These are phyloP conservation scores for Zarea fungicola DNA, from an alignment of 2,329 filamentous ascomycete species.

Conservation along the genomic window DNA sequence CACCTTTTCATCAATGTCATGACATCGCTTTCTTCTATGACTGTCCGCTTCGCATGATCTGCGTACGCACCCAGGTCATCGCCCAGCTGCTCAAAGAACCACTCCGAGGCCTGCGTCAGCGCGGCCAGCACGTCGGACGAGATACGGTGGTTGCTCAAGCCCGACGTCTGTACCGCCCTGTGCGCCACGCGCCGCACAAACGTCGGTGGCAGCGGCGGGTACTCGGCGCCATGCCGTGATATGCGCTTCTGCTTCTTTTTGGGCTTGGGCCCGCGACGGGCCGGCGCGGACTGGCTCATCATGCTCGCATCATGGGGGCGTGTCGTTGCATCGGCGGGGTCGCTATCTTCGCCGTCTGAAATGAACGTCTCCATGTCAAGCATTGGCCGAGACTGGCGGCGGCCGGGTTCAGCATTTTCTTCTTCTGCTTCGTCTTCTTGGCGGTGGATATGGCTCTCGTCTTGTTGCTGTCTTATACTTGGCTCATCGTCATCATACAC, in stretches of 20 bases:
- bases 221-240: constrained; percentile 69
- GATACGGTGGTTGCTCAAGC: constrained; percentile 62
- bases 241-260: constrained; percentile 38
- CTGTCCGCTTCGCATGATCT: constrained; percentile 74
- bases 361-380: background rate
- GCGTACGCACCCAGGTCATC: constrained; percentile 78
- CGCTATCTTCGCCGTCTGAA: constrained; percentile 11
- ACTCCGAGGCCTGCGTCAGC: constrained; percentile 76
- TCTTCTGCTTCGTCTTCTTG: constrained; percentile 3
- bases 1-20: constrained; percentile 79
- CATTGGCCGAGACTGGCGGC: background rate
- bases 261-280: constrained; percentile 16
- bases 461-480: background rate
- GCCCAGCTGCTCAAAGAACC: constrained; percentile 85
- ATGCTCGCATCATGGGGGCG: constrained; percentile 1
- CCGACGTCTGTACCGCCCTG: constrained; percentile 63
- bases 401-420: constrained; percentile 1
- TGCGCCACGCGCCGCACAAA: constrained; percentile 71
- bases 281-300: constrained; percentile 3
- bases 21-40: constrained; percentile 80
- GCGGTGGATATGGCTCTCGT: no score
- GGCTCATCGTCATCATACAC: constrained; percentile 1
- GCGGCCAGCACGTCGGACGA: constrained; percentile 68
- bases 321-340: constrained; percentile 5
- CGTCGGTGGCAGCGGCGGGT: constrained; percentile 66